These are phyloP conservation scores for Aegilops speltoides DNA, from an alignment of 176 grass and related monocot species.

Conservation along the genomic window DNA sequence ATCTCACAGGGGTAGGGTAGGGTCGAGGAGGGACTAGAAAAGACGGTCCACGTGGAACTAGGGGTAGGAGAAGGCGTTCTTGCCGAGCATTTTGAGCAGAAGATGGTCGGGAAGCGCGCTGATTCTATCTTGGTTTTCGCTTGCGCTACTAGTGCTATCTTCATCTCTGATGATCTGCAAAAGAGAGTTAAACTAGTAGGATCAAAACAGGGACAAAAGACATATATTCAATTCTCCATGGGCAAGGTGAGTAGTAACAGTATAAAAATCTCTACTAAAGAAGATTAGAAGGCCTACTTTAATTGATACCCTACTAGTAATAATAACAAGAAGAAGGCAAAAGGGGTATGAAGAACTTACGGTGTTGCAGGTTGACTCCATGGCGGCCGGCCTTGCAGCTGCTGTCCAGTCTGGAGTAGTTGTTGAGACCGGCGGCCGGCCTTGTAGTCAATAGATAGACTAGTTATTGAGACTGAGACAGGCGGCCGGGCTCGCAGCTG, in stretches of 20 bases:
- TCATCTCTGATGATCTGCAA: neutral
- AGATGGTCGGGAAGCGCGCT: neutral
- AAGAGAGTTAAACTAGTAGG: neutral
- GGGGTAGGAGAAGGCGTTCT: too few relatives aligned
- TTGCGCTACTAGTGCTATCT: neutral
- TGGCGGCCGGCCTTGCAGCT: neutral
- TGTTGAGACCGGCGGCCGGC: neutral
- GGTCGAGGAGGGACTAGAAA: too few relatives aligned
- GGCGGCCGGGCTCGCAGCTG: too few relatives aligned
- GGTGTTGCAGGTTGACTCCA: neutral
- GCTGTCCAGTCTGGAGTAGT: neutral
- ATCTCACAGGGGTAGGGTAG: too few relatives aligned
- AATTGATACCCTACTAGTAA: too few relatives aligned
- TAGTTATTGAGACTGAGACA: too few relatives aligned
- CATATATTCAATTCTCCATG: neutral
- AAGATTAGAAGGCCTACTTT: too few relatives aligned
- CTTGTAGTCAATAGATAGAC: too few relatives aligned
- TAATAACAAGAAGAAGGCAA: too few relatives aligned
- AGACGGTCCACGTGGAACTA: too few relatives aligned
- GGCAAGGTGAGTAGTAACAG: neutral
- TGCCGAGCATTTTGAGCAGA: neutral
- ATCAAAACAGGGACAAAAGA: neutral
- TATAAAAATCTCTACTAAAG: neutral
- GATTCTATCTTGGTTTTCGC: neutral
- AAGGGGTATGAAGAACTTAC: neutral